These are phyloP conservation scores for Rhypophila decipiens DNA, from an alignment of 495 filamentous ascomycete species.

Conservation along the genomic window DNA sequence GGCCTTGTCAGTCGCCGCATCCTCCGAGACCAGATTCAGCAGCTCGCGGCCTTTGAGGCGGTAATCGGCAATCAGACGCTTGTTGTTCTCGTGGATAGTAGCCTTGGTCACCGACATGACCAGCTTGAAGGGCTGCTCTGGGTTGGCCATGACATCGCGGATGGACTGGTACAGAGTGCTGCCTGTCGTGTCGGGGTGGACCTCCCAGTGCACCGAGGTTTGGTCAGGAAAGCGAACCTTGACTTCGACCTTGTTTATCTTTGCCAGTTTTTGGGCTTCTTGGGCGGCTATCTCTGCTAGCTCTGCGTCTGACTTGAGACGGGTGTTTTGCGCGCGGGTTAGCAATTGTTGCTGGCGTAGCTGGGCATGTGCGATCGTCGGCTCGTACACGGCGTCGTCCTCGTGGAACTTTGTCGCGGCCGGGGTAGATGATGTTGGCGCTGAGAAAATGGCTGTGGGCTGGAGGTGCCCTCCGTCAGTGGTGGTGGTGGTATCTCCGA, in stretches of 20 bases:
- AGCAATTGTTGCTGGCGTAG: conserved; percentile 69
- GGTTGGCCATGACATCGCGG: conserved; percentile 40
- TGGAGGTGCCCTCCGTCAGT: conserved; percentile 22
- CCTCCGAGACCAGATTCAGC: conserved; percentile 73
- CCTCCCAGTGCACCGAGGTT: conserved; percentile 58
- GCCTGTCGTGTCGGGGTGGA: conserved; percentile 58
- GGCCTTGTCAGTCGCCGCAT: conserved; percentile 40
- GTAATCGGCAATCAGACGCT: conserved; percentile 63
- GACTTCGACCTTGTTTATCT: conserved; percentile 62
- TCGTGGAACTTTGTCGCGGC: conserved; percentile 59
- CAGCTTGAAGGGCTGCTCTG: conserved; percentile 43
- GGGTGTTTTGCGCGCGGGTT: conserved; percentile 55
- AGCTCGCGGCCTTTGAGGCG: conserved; percentile 62
- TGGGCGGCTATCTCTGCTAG: conserved; percentile 50
- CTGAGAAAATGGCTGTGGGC: conserved; percentile 65
- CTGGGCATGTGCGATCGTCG: conserved; percentile 79
- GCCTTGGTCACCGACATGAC: conserved; percentile 29
- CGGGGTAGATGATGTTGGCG: conserved; percentile 67
- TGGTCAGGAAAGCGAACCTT: conserved; percentile 86
- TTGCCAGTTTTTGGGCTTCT: conserved; percentile 55
- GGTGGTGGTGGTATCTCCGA: no score
- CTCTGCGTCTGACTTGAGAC: conserved; percentile 63
- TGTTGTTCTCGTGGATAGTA: conserved; percentile 28
- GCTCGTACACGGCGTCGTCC: conserved; percentile 71
- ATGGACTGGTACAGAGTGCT: conserved; percentile 63